phyloP scores from a whole-genome alignment of 768 basidiomycete genomes.

The Kwoniella europaea region DNA sequence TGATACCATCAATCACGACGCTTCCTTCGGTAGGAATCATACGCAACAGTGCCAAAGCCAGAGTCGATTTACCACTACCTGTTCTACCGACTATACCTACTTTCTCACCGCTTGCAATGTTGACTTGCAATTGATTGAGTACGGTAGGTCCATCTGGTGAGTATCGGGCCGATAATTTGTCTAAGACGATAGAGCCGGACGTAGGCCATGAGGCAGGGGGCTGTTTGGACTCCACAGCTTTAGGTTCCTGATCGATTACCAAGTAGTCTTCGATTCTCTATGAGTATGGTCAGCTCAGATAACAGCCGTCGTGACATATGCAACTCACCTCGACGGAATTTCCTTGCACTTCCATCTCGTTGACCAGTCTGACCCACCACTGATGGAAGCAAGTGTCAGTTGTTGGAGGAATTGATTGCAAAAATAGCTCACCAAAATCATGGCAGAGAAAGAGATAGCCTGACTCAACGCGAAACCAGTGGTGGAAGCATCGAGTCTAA shows the following conservation, averaged over 20 bases:
- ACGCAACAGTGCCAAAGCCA: conserved; percentile 65
- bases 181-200: conserved; percentile 64
- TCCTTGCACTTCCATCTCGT: conserved; percentile 57
- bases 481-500: conserved; percentile 49
- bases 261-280: conserved; percentile 67
- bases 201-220: conserved; percentile 73
- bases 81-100: conserved; percentile 70
- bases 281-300: conserved; percentile 30
- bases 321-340: conserved; percentile 55
- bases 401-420: too few species aligned
- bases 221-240: conserved; percentile 59
- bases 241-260: conserved; percentile 66
- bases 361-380: conserved; percentile 57
- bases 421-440: conserved; percentile 43
- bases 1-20: conserved; percentile 66
- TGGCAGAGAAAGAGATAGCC: conserved; percentile 53
- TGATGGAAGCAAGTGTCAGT: not conserved
- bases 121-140: conserved; percentile 67
- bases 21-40: conserved; percentile 67
- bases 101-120: conserved; percentile 66
- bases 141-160: conserved; percentile 68
- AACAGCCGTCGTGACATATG: not conserved
- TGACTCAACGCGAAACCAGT: conserved; percentile 57
- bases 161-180: conserved; percentile 65
- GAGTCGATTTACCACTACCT: conserved; percentile 64